These are phyloP conservation scores for Candida ponderosae DNA, from an alignment of 805 yeast genomes.

Conservation along the genomic window DNA sequence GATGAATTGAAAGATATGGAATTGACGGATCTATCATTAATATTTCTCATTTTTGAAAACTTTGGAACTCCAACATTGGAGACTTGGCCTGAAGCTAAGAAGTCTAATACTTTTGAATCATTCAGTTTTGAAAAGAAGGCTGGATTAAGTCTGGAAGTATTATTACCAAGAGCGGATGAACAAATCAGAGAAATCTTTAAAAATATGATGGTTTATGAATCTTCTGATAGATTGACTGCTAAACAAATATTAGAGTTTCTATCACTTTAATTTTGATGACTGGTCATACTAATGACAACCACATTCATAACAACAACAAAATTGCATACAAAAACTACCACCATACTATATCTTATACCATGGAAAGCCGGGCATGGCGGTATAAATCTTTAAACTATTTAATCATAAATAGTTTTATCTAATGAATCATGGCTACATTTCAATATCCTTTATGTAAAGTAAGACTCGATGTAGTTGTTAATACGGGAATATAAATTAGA, in stretches of 20 bases:
- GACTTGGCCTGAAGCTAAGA: constrained; percentile 35
- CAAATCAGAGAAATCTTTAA: constrained; percentile 23
- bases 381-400: no score
- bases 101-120: constrained; percentile 26
- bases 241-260: constrained; percentile 8
- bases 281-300: no score
- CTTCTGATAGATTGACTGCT: constrained; percentile 24
- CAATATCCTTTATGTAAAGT: no score
- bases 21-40: constrained; percentile 47
- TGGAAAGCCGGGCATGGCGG: no score
- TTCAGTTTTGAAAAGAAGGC: constrained; percentile 20
- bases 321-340: neutral
- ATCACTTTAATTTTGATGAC: neutral
- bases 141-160: constrained; percentile 12
- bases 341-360: no score
- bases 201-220: constrained; percentile 37
- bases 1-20: no score
- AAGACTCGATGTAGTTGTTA: no score
- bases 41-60: constrained; percentile 41
- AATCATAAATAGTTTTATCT: no score
- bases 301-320: neutral
- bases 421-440: no score
- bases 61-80: constrained; percentile 58
- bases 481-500: no score
- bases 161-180: constrained; percentile 28